Evolutionary conservation across 495 filamentous ascomycete genomes (phyloP), one percentile per base, ranked within the genome.

Genomic region (Chaetomium tenue): DNA sequence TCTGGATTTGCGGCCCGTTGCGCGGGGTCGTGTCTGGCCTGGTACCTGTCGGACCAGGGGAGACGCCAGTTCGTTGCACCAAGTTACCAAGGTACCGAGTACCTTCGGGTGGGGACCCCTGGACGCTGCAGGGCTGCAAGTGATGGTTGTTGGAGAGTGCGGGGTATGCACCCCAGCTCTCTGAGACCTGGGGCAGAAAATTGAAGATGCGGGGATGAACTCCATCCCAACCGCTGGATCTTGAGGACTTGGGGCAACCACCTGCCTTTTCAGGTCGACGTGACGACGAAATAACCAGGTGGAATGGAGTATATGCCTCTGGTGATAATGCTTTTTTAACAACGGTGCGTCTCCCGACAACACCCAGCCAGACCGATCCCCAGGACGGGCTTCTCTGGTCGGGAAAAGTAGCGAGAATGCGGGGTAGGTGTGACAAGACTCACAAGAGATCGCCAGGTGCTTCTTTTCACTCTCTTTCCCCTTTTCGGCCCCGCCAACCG

Each of bases 1-100:
- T 74, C 72, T 74, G 72, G 72, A 74, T 60, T 73, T 50, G 55
- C 72, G 72, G 72, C 66, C 72, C 72, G 72, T 66, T 25, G 62
- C 65, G 67, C 42, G 56, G 56, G n/a, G n/a, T 61, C 39, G 66
- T 69, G 46, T 20, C 47, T 50, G 67, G 60, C 39, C 39, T 63
- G 48, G 44, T 20, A 22, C 44, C 33, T 47, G 39, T 13, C 23
- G 9, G 47, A 55, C 63, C 66, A 60, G 71, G 68, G 60, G 42
- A n/a, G n/a, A 13, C 4, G 23, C 18, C 25, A 26, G 16, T 20
- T 40, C 47, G 58, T 44, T 22, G 22, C 61, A 28, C 42, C 62
- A 51, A 50, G n/a, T 11, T 12, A 20, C 40, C 12, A 3, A 63
- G 52, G 70, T 68, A 70, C 66, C 26, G 2, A 48, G 52, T 63